Percentiles rank a stretch among this genome's conserved stretches.
These are phyloP conservation scores for Pleurotus pulmonarius DNA, from an alignment of 768 basidiomycete genomes.

Conservation along the genomic window DNA sequence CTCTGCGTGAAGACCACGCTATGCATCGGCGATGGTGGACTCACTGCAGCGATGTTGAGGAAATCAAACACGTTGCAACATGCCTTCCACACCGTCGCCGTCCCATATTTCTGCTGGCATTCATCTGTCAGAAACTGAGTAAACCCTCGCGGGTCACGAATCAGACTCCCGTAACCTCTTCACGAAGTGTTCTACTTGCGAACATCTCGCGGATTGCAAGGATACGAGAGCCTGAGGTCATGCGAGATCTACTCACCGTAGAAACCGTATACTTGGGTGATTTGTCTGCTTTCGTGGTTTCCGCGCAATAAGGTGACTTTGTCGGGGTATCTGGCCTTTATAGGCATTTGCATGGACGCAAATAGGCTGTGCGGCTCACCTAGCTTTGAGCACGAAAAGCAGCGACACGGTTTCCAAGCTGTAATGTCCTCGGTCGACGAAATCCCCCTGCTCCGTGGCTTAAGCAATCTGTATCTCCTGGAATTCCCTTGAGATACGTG, in stretches of 20 bases:
- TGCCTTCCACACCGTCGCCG: conserved; percentile 92
- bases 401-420: conserved; percentile 93
- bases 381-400: conserved; percentile 83
- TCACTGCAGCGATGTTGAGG: conserved; percentile 88
- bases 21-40: conserved; percentile 16
- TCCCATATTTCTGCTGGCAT: conserved; percentile 97
- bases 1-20: too few relatives aligned
- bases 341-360: conserved; percentile 3
- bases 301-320: conserved; percentile 88
- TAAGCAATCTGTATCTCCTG: conserved; percentile 19
- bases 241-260: conserved; percentile 54
- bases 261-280: conserved; percentile 98
- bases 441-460: conserved; percentile 71
- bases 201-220: too few relatives aligned
- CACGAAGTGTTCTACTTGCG: too few relatives aligned
- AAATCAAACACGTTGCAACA: conserved; percentile 97
- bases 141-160: neutral
- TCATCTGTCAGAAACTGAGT: conserved; percentile 55
- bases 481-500: conserved; percentile 50
- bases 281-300: conserved; percentile 96
- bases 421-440: conserved; percentile 96
- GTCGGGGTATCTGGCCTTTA: conserved; percentile 74
- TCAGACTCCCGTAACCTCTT: too few relatives aligned
- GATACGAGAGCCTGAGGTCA: too few relatives aligned
- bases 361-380: conserved; percentile 35